phyloP scores from a whole-genome alignment of 305 asterid genomes.

The Plantago coronopus region DNA sequence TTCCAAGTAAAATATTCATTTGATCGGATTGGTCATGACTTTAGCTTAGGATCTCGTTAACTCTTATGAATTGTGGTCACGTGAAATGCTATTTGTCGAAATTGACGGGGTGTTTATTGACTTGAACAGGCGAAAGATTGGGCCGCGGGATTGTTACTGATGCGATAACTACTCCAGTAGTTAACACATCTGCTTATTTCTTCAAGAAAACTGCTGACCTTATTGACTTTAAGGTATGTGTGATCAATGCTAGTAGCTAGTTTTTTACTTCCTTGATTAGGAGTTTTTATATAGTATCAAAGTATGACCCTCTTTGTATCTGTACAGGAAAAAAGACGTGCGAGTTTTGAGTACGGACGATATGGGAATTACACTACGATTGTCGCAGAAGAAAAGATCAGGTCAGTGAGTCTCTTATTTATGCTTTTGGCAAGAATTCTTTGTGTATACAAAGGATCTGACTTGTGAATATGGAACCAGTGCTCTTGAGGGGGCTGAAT shows the following conservation, averaged over 20 bases:
- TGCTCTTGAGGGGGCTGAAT: slow-evolving; percentile 98
- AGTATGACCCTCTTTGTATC: slow-evolving; percentile 14
- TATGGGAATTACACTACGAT: slow-evolving; percentile 88
- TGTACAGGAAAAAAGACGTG: slow-evolving; percentile 69
- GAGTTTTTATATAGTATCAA: too few species aligned
- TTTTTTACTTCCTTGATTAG: not conserved
- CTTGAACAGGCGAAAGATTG: slow-evolving; percentile 75
- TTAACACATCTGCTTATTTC: slow-evolving; percentile 88
- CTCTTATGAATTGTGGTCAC: not conserved
- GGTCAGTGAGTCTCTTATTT: slow-evolving; percentile 35
- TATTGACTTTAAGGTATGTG: slow-evolving; percentile 77
- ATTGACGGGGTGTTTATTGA: not conserved
- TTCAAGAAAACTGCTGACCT: slow-evolving; percentile 83
- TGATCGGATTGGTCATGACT: too few species aligned
- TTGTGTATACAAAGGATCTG: slow-evolving; percentile 18
- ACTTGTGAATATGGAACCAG: slow-evolving; percentile 40
- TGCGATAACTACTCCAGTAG: slow-evolving; percentile 89
- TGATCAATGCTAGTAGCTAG: slow-evolving; percentile 4
- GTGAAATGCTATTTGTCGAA: not conserved
- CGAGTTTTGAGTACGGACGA: slow-evolving; percentile 92
- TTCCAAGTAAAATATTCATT: too few species aligned
- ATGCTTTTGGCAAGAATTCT: not conserved
- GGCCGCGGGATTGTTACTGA: slow-evolving; percentile 80
- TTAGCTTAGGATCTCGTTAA: too few species aligned
- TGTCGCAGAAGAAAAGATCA: slow-evolving; percentile 86